Conservation (phyloP, 2,329 filamentous ascomycete genomes). For the Pyrenophora graminea region DNA sequence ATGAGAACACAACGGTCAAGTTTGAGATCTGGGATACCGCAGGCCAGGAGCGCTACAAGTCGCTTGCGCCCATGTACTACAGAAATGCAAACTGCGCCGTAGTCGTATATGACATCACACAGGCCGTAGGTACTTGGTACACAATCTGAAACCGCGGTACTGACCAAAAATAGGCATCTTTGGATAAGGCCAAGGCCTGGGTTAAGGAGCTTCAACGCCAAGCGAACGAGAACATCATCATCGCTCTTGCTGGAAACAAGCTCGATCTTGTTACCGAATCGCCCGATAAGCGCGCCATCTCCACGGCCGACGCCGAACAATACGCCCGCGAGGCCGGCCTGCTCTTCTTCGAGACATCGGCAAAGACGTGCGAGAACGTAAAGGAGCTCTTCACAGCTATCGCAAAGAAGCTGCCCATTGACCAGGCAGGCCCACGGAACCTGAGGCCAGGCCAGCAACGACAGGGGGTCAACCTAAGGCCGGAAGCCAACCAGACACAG, state of each 20-base stretch:
- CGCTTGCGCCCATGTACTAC: slow-evolving; percentile 99
- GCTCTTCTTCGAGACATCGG: slow-evolving; percentile 97
- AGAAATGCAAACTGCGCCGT: slow-evolving; percentile 99
- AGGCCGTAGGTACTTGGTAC: slow-evolving; percentile 72
- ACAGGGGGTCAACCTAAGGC: slow-evolving; percentile 69
- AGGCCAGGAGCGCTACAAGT: slow-evolving; percentile 98
- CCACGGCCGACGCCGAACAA: slow-evolving; percentile 86
- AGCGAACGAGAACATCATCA: slow-evolving; percentile 99
- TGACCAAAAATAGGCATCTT: slow-evolving; percentile 69
- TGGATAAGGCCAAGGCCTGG: slow-evolving; percentile 99
- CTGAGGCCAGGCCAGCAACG: slow-evolving; percentile 64
- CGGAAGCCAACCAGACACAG: slow-evolving; percentile 63
- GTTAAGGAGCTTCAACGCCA: slow-evolving; percentile 98
- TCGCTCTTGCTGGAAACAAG: slow-evolving; percentile 92
- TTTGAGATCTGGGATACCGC: slow-evolving; percentile 96
- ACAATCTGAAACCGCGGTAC: slow-evolving; percentile 7
- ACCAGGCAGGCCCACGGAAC: slow-evolving; percentile 91
- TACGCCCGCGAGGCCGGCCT: slow-evolving; percentile 93
- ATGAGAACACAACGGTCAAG: slow-evolving; percentile 98
- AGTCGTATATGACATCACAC: slow-evolving; percentile 98
- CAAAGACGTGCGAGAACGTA: slow-evolving; percentile 96
- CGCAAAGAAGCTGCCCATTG: slow-evolving; percentile 94
- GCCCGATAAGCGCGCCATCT: slow-evolving; percentile 92
- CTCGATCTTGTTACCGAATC: slow-evolving; percentile 92
- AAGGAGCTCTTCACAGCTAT: slow-evolving; percentile 95